Evolutionary conservation across 192 early-diverging fungal genomes (phyloP), one percentile per base, ranked within the genome.

Genomic region (Mortierella claussenii): DNA sequence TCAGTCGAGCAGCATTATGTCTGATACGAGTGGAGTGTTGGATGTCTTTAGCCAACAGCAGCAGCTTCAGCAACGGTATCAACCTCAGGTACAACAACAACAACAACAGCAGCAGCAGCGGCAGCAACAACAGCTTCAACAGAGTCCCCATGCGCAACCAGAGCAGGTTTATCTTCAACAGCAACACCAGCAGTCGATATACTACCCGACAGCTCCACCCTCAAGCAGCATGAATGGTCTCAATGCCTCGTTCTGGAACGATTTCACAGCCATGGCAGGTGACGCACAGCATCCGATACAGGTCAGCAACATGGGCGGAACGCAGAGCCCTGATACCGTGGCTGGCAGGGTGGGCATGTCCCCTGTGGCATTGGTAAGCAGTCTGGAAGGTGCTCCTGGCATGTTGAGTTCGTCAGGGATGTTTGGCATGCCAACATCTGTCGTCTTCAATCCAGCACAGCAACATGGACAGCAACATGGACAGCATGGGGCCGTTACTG

Each of bases 181-280:
- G 42, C 50, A 37, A 18, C 58, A 37, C n/a, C n/a, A n/a, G n/a
- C n/a, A n/a, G n/a, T n/a, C n/a, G n/a, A 27, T 52, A 8, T 18
- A 48, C n/a, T 4, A 17, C 15, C 54, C 20, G 37, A 33, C 43
- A 17, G 49, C 2, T 32, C 52, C 33, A 24, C 21, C 68, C 23
- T 26, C 49, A 32, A 17, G 18, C 3, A 26, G 23, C 15, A 44
- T 46, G 18, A 43, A 60, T 30, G 52, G 33, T 2, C 42, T 61
- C 10, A 48, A 44, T 37, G 37, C 69, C 2, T 50, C 61, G 15
- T 73, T 65, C 18, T 73, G 69, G 69, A 23, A 40, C n/a, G 61
- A 65, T 11, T 50, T 73, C 20, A 37, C 27, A 3, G 6, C 65
- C 26, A 40, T 53, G n/a, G n/a, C n/a, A n/a, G n/a, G n/a, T n/a